Evolutionary conservation across 305 asterid species (phyloP).

Genomic region (Fraxinus dipetala): DNA sequence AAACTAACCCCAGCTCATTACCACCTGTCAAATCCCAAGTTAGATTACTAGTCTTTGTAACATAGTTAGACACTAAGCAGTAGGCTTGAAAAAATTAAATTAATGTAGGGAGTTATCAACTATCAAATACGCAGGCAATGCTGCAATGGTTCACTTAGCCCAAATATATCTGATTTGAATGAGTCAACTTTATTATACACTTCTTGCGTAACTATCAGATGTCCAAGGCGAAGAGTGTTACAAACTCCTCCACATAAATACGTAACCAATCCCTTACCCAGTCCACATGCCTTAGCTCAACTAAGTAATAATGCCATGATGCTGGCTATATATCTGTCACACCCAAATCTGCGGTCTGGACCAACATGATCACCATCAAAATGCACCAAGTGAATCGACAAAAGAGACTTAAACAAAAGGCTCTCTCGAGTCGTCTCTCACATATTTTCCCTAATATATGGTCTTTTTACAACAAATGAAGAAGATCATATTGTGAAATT

Average conservation of each 20-base stretch:
- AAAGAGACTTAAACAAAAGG: neutral
- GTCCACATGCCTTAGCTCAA: neutral
- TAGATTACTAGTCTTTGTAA: neutral
- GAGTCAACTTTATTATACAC: neutral
- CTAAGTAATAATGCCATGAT: neutral
- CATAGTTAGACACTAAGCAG: neutral
- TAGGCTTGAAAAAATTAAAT: neutral
- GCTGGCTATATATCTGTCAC: neutral
- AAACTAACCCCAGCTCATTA: neutral
- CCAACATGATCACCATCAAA: neutral
- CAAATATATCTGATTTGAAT: neutral
- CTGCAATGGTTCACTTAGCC: neutral
- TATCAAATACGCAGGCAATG: neutral
- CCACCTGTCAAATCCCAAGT: neutral
- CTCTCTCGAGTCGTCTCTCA: neutral
- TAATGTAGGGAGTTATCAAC: neutral
- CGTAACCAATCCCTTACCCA: neutral
- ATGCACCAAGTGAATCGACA: neutral
- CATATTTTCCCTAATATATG: neutral
- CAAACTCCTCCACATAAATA: neutral
- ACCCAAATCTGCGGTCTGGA: constrained; percentile 1
- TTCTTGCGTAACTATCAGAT: neutral
- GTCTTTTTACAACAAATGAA: neutral
- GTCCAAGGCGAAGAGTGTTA: neutral
- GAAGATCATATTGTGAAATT: neutral